These are phyloP conservation scores for Candida oleophila DNA, from an alignment of 805 yeast genomes.

Conservation along the genomic window DNA sequence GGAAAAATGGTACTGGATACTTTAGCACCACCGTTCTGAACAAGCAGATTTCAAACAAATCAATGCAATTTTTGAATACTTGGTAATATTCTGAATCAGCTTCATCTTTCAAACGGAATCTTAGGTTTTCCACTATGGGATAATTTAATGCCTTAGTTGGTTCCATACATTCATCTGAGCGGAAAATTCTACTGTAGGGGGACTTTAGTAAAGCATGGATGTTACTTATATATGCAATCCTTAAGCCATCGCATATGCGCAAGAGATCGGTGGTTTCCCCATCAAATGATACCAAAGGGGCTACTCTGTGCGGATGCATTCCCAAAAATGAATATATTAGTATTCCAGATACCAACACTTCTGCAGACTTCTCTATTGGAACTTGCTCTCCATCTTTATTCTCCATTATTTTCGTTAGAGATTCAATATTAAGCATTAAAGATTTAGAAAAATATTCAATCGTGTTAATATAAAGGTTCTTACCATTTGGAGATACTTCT, in stretches of 20 bases:
- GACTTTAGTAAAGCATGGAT: conserved; percentile 8
- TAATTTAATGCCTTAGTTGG: background rate
- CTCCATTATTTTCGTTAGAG: background rate
- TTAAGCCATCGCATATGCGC: conserved; percentile 18
- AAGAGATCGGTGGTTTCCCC: conserved; percentile 18
- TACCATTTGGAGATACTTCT: background rate
- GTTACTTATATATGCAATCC: conserved; percentile 7
- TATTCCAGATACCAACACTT: conserved; percentile 17
- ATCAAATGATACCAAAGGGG: conserved; percentile 28
- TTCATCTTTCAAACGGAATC: background rate
- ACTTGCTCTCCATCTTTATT: conserved; percentile 4
- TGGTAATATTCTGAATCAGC: background rate
- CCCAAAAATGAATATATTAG: conserved; percentile 28
- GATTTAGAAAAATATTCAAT: conserved; percentile 3
- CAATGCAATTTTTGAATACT: conserved; percentile 6
- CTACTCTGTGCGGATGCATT: conserved; percentile 27
- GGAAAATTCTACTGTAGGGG: conserved; percentile 7
- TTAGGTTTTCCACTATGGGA: conserved; percentile 9
- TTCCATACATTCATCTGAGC: conserved; percentile 6
- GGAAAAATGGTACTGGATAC: conserved; percentile 31
- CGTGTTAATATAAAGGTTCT: conserved; percentile 7
- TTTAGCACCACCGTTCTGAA: conserved; percentile 13
- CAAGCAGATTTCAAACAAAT: conserved; percentile 13
- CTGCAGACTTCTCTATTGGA: conserved; percentile 8
- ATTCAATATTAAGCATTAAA: background rate